Percentiles rank a stretch among this genome's conserved stretches.
Conservation (phyloP, 768 basidiomycete species). For the Xerocomus spinulosus region DNA sequence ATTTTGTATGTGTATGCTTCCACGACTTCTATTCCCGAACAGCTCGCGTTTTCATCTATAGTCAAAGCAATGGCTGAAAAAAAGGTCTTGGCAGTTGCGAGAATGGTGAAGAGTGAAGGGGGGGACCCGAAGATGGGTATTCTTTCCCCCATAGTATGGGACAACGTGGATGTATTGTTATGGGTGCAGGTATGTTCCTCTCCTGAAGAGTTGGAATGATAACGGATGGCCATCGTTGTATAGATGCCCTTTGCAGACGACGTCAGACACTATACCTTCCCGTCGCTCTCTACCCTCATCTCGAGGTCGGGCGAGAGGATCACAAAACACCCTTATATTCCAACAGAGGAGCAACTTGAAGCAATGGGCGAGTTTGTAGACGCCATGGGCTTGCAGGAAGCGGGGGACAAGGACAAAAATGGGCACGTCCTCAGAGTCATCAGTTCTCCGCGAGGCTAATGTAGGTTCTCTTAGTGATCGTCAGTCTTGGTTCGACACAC, state of each 20-base stretch:
- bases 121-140: constrained; percentile 85
- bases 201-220: not conserved
- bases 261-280: constrained; percentile 80
- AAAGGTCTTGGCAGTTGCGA: constrained; percentile 68
- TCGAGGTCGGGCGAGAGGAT: constrained; percentile 72
- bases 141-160: constrained; percentile 56
- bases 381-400: constrained; percentile 79
- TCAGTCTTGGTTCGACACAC: constrained; percentile 71
- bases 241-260: constrained; percentile 98
- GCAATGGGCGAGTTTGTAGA: constrained; percentile 90
- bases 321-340: constrained; percentile 75
- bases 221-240: not conserved
- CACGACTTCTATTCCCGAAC: constrained; percentile 56
- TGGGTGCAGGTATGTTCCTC: constrained; percentile 68
- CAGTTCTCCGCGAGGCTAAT: constrained; percentile 2
- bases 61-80: constrained; percentile 73
- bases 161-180: constrained; percentile 71
- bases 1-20: constrained; percentile 84
- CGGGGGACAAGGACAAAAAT: constrained; percentile 69
- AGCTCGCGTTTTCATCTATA: constrained; percentile 84
- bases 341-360: constrained; percentile 68
- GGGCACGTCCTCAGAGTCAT: constrained; percentile 45
- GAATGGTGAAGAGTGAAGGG: constrained; percentile 73
- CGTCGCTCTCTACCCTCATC: constrained; percentile 67
- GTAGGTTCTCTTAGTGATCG: constrained; percentile 42